A percentile compares a stretch with the other conserved stretches of the same genome.
Conservation (phyloP, 257 asterid species). For the Forsythia suspensa region DNA sequence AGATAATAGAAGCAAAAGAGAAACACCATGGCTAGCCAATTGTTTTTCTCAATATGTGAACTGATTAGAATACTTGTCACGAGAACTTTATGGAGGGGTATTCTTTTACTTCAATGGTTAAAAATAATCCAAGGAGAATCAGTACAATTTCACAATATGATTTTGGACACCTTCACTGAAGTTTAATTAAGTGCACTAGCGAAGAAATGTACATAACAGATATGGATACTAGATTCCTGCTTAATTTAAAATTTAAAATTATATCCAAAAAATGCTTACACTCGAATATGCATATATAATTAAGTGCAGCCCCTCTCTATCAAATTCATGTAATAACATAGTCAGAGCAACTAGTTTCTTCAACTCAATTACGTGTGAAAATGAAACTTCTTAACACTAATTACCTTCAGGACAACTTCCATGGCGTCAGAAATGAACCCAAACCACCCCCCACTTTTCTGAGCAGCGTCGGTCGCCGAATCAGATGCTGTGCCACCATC, state of each 20-base stretch:
- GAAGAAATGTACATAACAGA: background rate
- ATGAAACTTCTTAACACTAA: background rate
- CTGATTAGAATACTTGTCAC: background rate
- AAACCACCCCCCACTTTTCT: constrained; percentile 92
- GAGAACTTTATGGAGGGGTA: background rate
- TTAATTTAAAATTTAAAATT: too few relatives aligned
- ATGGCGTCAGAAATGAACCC: constrained; percentile 90
- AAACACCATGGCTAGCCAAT: background rate
- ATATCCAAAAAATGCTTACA: background rate
- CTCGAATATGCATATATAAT: background rate
- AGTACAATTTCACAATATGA: background rate
- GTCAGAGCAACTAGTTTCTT: background rate
- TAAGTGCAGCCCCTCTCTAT: background rate
- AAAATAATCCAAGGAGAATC: background rate
- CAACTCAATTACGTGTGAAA: constrained; percentile 6
- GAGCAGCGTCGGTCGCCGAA: constrained; percentile 38
- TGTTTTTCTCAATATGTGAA: background rate
- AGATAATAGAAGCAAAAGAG: background rate
- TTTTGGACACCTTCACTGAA: background rate
- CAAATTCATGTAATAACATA: background rate
- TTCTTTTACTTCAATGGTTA: background rate
- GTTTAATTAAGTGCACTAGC: background rate
- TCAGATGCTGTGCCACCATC: constrained; percentile 53
- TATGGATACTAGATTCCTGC: background rate
- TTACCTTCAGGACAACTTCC: constrained; percentile 96